Evolutionary conservation across 2,329 filamentous ascomycete species (phyloP), one percentile per base, ranked within the genome.

Genomic region (Monosporascus sp.): DNA sequence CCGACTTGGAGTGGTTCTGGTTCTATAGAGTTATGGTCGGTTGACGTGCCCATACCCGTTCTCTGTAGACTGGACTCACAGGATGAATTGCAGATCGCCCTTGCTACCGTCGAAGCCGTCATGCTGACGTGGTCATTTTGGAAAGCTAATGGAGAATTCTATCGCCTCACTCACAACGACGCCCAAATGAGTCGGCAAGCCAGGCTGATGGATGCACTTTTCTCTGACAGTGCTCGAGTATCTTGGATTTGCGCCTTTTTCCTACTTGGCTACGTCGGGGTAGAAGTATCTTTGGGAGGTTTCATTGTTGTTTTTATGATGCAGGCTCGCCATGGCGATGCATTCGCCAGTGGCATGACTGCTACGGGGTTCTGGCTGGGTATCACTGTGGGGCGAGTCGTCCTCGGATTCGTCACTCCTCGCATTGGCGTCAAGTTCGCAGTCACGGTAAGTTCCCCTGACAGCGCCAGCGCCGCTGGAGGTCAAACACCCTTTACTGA

Each of bases 281-380:
- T 85, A 1, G 89, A 94, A 67, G 86, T 89, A 45, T 84, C 85
- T 0, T 77, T 92, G 0, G 87, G 88, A 20, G 89, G 89, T 6
- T 94, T 89, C 90, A 88, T 94, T 52, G 86, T 91, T 50, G 84
- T 85, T 4, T 93, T 94, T 68, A 93, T 94, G 88, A 84, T 90
- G 26, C 79, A 83, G 37, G 85, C 90, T 6, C 81, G 90, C 7
- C 69, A 84, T n/a, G 88, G 84, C 1, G 78, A 74, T 3, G 71
- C 81, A 0, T 91, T 92, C 60, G 81, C 82, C 0, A 84, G 84
- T 26, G 88, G 89, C 9, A 87, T 93, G 77, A 84, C 84, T 0
- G 85, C 86, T 0, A 91, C 88, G 2, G 89, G 88, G 0, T 93
- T 91, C 69, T 94, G 89, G 89, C 78, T 90, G 18, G 89, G 89